Percentiles rank a stretch among this genome's conserved stretches.
Conservation (phyloP, 2,329 filamentous ascomycete species). For the Claviceps lovelessii region DNA sequence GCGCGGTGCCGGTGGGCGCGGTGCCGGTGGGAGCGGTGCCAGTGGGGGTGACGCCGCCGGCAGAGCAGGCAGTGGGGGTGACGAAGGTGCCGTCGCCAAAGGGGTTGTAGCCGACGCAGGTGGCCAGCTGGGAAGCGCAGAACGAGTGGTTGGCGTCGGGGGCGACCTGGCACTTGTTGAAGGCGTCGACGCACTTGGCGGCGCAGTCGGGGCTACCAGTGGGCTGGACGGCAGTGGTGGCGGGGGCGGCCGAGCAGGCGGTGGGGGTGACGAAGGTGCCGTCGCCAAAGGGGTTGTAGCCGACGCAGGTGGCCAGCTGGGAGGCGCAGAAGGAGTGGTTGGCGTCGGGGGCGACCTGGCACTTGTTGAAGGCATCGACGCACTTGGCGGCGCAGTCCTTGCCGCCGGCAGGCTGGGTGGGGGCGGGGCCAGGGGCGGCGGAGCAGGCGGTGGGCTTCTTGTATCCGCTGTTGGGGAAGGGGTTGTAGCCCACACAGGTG, state of each 20-base stretch:
- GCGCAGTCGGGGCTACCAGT: slow-evolving; percentile 11
- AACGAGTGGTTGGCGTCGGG: slow-evolving; percentile 11
- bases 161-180: slow-evolving; percentile 10
- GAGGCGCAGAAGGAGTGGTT: slow-evolving; percentile 14
- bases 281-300: slow-evolving; percentile 13
- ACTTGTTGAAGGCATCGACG: slow-evolving; percentile 7
- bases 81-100: slow-evolving; percentile 8
- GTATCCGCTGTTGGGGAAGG: slow-evolving; percentile 7
- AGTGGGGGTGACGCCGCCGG: background rate
- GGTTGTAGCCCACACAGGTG: slow-evolving; percentile 14
- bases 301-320: slow-evolving; percentile 12
- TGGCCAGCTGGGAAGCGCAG: slow-evolving; percentile 12
- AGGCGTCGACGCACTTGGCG: slow-evolving; percentile 7
- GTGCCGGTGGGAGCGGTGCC: slow-evolving; percentile 1
- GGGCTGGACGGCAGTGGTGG: slow-evolving; percentile 6
- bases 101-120: slow-evolving; percentile 14
- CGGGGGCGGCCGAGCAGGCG: slow-evolving; percentile 9
- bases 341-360: slow-evolving; percentile 9
- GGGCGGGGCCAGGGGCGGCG: too few species aligned
- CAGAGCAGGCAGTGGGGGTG: slow-evolving; percentile 10
- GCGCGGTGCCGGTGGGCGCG: background rate
- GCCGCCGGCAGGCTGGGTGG: slow-evolving; percentile 11
- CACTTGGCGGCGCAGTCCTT: slow-evolving; percentile 10
- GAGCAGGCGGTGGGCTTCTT: slow-evolving; percentile 10
- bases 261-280: slow-evolving; percentile 7